Evolutionary conservation across 306 rosid species (phyloP), one percentile per base, ranked within the genome.

Genomic region (Glycine latifolia): DNA sequence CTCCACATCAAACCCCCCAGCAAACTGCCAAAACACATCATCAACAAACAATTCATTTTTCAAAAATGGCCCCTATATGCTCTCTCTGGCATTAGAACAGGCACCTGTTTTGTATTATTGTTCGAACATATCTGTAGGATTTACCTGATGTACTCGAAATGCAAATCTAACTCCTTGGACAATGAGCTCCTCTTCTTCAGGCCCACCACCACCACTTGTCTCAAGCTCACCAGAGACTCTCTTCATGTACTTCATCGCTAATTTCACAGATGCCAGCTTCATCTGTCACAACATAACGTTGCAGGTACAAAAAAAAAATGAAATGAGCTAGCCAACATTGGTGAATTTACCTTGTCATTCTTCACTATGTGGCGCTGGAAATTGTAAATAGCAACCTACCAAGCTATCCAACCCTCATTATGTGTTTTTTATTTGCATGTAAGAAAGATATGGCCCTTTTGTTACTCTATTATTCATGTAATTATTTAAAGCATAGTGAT

Each of bases 131-230:
- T 55, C 48, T 63, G 74, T 7, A 55, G 16, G 53, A 56, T 79
- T 88, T 83, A 94, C 98, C 97, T 94, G 98, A 85, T 94, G 98
- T 7, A 92, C 98, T 1, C 98, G 90, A 85, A 94, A 94, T 78
- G 98, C 98, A 82, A 92, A 94, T 77, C 93, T 78, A 85, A 94
- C 97, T 6, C 94, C 94, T 83, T 91, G 98, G 58, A 94, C 88
- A 7, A 94, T 94, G 77, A 94, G 88, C 88, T 94, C 98, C 84
- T 94, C 97, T 75, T 92, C 98, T 82, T 94, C 98, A 2, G 94
- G 97, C 81, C 97, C 89, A 67, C 97, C 88, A 37, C 41, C 41
- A 0, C 89, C 94, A 5, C 55, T 91, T 35, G 87, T 67, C 87
- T 92, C 97, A 12, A 94, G 97, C 89, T 90, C 97, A 0, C 92